Evolutionary conservation across 192 early-diverging fungal species (phyloP).

Genomic region (Thamnidium elegans): DNA sequence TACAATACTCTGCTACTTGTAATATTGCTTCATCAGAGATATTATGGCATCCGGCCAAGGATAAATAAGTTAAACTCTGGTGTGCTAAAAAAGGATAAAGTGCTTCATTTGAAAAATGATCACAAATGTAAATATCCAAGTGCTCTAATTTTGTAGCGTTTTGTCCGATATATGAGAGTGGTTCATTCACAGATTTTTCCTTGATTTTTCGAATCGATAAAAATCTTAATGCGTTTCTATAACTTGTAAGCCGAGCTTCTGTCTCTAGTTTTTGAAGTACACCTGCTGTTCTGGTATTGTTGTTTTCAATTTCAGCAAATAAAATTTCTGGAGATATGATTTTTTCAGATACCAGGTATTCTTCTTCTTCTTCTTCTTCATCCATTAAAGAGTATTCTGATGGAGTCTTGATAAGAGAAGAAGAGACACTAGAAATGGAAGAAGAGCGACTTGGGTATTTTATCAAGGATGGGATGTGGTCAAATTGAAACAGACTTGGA

Average conservation of each 20-base stretch:
- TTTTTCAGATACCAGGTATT: background rate
- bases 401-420: slow-evolving; percentile 1
- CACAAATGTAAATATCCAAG: slow-evolving; percentile 56
- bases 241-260: background rate
- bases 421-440: slow-evolving; percentile 11
- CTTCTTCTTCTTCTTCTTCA: background rate
- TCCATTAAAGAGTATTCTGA: background rate
- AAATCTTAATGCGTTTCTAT: slow-evolving; percentile 17
- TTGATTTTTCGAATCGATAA: slow-evolving; percentile 37
- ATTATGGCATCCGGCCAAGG: slow-evolving; percentile 47
- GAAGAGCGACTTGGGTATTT: slow-evolving; percentile 4
- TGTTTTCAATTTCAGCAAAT: background rate
- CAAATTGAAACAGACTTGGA: background rate
- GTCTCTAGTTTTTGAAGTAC: background rate
- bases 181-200: slow-evolving; percentile 31
- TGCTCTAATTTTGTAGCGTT: slow-evolving; percentile 31
- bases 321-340: background rate
- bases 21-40: slow-evolving; percentile 44
- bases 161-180: slow-evolving; percentile 21
- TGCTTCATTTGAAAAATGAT: slow-evolving; percentile 40
- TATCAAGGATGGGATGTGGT: background rate
- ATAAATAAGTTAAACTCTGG: slow-evolving; percentile 34
- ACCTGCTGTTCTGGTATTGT: background rate
- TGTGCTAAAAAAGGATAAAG: slow-evolving; percentile 38
- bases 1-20: slow-evolving; percentile 42